Conservation (phyloP, 164 flowering plant species). For the Nelumbo lutea region DNA sequence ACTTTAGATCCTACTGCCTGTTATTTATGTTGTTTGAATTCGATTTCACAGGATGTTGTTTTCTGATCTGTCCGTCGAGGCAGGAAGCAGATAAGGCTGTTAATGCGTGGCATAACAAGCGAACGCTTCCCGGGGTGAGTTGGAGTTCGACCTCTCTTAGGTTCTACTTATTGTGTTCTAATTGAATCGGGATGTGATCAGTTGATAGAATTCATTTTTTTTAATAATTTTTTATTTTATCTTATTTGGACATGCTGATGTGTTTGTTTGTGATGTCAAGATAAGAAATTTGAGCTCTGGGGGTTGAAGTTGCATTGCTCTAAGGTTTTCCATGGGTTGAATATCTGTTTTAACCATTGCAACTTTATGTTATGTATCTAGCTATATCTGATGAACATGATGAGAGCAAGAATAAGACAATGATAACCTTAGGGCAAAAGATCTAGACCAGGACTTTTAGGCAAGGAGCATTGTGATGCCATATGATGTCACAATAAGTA, state of each 20-base stretch:
- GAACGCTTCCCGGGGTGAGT: constrained; percentile 89
- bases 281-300: not conserved
- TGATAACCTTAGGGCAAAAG: no score
- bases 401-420: no score
- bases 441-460: no score
- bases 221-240: not conserved
- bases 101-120: constrained; percentile 86
- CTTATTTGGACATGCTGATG: not conserved
- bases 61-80: constrained; percentile 87
- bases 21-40: constrained; percentile 8
- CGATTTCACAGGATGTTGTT: constrained; percentile 73
- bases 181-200: not conserved
- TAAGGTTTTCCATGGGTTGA: no score
- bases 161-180: not conserved
- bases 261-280: not conserved
- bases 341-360: no score
- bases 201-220: not conserved
- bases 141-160: not conserved
- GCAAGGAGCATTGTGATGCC: no score
- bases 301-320: not conserved
- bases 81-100: constrained; percentile 94
- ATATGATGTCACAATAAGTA: no score
- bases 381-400: no score
- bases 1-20: constrained; percentile 24
- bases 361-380: no score